Evolutionary conservation across 2,329 filamentous ascomycete genomes (phyloP).

Genomic region (Diaporthe vexans): DNA sequence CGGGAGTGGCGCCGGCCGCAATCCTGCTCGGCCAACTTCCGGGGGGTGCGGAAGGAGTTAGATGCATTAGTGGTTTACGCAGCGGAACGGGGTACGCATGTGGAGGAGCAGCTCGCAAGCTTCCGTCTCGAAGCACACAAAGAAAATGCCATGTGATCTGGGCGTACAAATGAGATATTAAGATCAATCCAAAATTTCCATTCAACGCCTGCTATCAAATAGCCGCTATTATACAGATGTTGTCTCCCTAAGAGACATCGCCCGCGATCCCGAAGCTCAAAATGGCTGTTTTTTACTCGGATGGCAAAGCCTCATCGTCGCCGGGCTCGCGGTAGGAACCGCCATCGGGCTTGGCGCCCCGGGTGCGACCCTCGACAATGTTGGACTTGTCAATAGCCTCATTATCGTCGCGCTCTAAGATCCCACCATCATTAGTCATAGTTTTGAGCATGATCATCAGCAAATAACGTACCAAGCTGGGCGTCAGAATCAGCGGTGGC

Average conservation of each 20-base stretch:
- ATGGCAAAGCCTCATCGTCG: slow-evolving; percentile 47
- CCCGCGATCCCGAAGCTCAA: background rate
- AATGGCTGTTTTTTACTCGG: background rate
- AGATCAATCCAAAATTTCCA: background rate
- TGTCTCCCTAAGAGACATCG: background rate
- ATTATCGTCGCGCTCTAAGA: slow-evolving; percentile 48
- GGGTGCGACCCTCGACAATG: slow-evolving; percentile 48
- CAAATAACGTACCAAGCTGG: slow-evolving; percentile 42
- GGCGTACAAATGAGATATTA: background rate
- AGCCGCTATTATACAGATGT: background rate
- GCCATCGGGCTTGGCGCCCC: slow-evolving; percentile 46
- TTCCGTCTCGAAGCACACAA: background rate
- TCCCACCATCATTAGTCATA: background rate
- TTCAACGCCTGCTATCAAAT: background rate
- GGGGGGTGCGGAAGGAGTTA: background rate
- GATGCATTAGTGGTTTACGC: background rate
- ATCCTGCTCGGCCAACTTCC: slow-evolving; percentile 33
- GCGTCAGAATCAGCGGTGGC: slow-evolving; percentile 40
- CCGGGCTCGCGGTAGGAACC: slow-evolving; percentile 47
- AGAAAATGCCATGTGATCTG: too few relatives aligned
- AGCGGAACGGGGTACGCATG: background rate
- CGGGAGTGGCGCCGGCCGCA: background rate
- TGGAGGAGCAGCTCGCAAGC: background rate
- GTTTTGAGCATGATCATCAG: background rate
- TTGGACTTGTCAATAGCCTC: slow-evolving; percentile 51